Conservation (phyloP, 208 protist species). For the Trypanosoma lewisi region DNA sequence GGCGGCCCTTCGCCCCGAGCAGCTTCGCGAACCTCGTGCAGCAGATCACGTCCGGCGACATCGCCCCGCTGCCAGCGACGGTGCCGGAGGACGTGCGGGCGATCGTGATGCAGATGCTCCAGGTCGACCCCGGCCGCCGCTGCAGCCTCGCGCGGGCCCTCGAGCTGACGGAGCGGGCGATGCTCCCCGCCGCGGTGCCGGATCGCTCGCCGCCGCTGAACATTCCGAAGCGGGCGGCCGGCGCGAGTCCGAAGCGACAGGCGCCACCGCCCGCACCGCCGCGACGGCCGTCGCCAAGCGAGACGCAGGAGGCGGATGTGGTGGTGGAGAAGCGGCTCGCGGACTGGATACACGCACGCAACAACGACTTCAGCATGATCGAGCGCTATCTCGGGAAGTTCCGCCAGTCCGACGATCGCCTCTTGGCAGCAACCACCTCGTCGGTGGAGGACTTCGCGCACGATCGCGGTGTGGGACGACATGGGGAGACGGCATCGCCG, state of each 20-base stretch:
- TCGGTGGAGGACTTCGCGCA: neutral
- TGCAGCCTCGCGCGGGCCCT: constrained; percentile 37
- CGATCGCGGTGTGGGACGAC: neutral
- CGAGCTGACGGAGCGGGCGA: constrained; percentile 23
- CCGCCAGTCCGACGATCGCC: constrained; percentile 54
- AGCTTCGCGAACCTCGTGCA: constrained; percentile 82
- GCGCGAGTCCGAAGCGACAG: neutral
- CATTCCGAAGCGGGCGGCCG: constrained; percentile 12
- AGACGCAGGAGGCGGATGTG: neutral
- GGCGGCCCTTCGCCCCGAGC: constrained; percentile 47
- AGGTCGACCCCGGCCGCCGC: constrained; percentile 47
- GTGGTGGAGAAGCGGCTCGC: constrained; percentile 4
- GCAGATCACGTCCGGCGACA: constrained; percentile 69
- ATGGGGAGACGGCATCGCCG: neutral
- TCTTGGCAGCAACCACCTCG: constrained; percentile 24
- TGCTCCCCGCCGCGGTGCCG: neutral
- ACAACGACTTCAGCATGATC: constrained; percentile 56
- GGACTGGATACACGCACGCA: constrained; percentile 30
- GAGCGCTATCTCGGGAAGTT: constrained; percentile 77
- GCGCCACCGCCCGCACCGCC: constrained; percentile 3
- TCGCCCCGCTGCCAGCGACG: constrained; percentile 46
- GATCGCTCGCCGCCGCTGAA: constrained; percentile 9
- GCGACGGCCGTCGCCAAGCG: constrained; percentile 4
- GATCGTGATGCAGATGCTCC: constrained; percentile 66
- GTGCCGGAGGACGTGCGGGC: constrained; percentile 36